Conservation (phyloP, 768 basidiomycete genomes). For the Zangia roseola region DNA sequence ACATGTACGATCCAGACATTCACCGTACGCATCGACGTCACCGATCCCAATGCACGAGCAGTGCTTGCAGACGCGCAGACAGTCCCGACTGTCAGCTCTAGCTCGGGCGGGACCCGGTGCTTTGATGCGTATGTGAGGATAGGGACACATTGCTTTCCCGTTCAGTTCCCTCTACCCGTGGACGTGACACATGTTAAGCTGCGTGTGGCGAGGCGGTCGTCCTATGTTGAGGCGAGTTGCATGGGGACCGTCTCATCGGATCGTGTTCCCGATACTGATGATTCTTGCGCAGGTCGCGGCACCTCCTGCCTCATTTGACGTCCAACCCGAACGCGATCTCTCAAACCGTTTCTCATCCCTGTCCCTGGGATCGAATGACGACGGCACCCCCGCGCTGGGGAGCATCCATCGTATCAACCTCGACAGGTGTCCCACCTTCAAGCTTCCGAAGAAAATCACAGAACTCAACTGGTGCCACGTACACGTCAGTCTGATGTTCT, state of each 20-base stretch:
- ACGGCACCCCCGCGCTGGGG: conserved; percentile 25
- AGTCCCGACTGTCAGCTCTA: conserved; percentile 5
- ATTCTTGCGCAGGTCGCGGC: conserved; percentile 20
- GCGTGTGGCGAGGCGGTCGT: conserved; percentile 51
- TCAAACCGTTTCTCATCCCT: conserved; percentile 30
- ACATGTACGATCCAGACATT: conserved; percentile 7
- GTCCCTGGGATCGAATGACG: background rate
- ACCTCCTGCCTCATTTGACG: conserved; percentile 14
- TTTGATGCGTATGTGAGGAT: conserved; percentile 11
- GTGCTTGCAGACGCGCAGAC: conserved; percentile 8
- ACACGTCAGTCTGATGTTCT: conserved; percentile 29
- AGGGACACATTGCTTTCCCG: conserved; percentile 12
- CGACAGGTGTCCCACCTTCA: conserved; percentile 32
- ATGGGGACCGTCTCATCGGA: background rate
- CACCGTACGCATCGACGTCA: conserved; percentile 18
- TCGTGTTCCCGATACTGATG: background rate
- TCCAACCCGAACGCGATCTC: conserved; percentile 18
- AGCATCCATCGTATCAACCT: conserved; percentile 42
- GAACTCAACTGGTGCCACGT: conserved; percentile 27
- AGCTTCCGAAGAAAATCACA: conserved; percentile 10
- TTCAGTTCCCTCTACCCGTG: conserved; percentile 47
- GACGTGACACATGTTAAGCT: conserved; percentile 35
- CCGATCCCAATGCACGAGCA: conserved; percentile 14
- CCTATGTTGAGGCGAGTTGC: conserved; percentile 40
- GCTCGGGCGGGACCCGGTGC: background rate